These are phyloP conservation scores for Citrus cavaleriei DNA, from an alignment of 345 rosid species.

Conservation along the genomic window DNA sequence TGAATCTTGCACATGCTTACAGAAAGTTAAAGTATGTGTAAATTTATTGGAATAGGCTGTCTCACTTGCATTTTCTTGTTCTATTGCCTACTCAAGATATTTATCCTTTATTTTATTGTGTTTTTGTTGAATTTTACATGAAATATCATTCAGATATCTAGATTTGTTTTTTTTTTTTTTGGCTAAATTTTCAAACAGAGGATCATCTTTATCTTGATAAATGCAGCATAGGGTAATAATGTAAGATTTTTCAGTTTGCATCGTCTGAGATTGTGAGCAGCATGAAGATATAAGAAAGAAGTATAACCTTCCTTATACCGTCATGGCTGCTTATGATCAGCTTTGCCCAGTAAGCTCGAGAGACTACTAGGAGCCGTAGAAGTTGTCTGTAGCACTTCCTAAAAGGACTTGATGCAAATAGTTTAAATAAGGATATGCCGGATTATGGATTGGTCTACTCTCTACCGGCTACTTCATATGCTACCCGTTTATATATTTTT, in stretches of 20 bases:
- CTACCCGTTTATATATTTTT: no score
- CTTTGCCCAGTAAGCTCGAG: no score
- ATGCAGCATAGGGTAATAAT: background rate
- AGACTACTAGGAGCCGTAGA: no score
- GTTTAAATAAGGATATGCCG: no score
- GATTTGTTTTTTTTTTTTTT: background rate
- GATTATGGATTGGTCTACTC: no score
- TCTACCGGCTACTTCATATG: no score
- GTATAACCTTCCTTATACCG: background rate
- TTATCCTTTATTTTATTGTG: background rate
- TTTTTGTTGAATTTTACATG: background rate
- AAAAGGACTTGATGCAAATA: no score
- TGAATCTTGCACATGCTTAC: no score
- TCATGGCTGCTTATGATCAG: background rate
- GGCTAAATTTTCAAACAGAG: background rate
- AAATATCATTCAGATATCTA: background rate
- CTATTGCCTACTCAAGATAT: background rate
- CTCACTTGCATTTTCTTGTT: conserved; percentile 10
- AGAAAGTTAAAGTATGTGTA: conserved; percentile 70
- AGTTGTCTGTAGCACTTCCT: no score
- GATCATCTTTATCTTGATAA: background rate
- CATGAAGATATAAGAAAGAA: background rate
- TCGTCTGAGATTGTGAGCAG: background rate
- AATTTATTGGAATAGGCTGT: background rate
- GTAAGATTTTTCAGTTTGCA: no score